phyloP scores from a whole-genome alignment of 2,329 filamentous ascomycete species.

The Corinectria fuckeliana region DNA sequence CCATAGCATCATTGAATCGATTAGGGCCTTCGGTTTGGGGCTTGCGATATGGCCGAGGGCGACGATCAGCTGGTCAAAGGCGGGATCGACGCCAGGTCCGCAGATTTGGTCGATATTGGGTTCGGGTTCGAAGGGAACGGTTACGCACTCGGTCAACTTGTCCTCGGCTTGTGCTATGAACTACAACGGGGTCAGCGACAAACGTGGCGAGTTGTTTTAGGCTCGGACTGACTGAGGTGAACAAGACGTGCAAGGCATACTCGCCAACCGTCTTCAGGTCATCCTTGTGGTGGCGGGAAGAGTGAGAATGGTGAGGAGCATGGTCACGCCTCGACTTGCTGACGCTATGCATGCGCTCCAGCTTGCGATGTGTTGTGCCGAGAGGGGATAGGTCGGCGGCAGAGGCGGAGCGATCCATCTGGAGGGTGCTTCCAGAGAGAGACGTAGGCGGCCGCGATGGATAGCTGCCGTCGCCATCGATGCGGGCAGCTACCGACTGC shows the following conservation, averaged over 20 bases:
- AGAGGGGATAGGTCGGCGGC: slow-evolving; percentile 53
- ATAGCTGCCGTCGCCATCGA: slow-evolving; percentile 52
- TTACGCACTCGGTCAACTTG: slow-evolving; percentile 89
- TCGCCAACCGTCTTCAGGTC: slow-evolving; percentile 95
- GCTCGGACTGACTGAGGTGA: slow-evolving; percentile 74
- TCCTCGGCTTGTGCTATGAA: slow-evolving; percentile 98
- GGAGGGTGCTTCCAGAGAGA: slow-evolving; percentile 49
- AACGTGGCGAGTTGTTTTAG: neutral
- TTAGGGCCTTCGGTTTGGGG: slow-evolving; percentile 91
- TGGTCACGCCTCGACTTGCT: slow-evolving; percentile 75
- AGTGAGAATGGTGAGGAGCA: slow-evolving; percentile 77
- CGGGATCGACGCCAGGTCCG: slow-evolving; percentile 84
- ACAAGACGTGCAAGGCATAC: slow-evolving; percentile 94
- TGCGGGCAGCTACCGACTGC: slow-evolving; percentile 51
- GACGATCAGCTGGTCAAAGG: slow-evolving; percentile 92
- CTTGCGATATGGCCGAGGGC: slow-evolving; percentile 94
- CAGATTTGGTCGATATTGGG: slow-evolving; percentile 88
- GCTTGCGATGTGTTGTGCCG: slow-evolving; percentile 57
- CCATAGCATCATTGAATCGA: slow-evolving; percentile 98
- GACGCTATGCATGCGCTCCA: slow-evolving; percentile 68
- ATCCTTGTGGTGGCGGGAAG: slow-evolving; percentile 71
- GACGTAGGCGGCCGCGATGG: slow-evolving; percentile 54
- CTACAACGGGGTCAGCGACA: slow-evolving; percentile 45
- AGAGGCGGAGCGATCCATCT: slow-evolving; percentile 55
- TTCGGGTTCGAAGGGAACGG: slow-evolving; percentile 78